A percentile compares a stretch with the other conserved stretches of the same genome.
These are phyloP conservation scores for Acanthochlamys bracteata DNA, from an alignment of 106 monocot species.

Conservation along the genomic window DNA sequence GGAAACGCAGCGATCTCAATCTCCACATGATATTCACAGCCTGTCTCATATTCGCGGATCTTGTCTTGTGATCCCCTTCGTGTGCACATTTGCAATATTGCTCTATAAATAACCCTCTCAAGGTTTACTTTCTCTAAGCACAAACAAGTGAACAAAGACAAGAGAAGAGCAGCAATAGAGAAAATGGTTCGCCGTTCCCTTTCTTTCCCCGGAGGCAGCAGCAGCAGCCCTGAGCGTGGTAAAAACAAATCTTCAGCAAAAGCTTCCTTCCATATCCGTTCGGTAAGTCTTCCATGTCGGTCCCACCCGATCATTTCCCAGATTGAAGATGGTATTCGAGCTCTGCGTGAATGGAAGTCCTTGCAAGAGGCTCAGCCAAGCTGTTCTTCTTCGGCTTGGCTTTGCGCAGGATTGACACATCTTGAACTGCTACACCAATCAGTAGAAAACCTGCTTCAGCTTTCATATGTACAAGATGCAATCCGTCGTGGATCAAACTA, in stretches of 20 bases:
- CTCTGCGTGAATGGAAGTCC: background rate
- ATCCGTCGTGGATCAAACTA: conserved; percentile 15
- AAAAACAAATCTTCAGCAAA: background rate
- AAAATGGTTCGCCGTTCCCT: too few relatives aligned
- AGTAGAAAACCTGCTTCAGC: conserved; percentile 47
- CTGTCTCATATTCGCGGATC: too few relatives aligned
- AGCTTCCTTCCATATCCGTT: conserved; percentile 6
- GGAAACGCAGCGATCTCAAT: too few relatives aligned
- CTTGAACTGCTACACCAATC: conserved; percentile 31
- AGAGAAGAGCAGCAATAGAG: too few relatives aligned
- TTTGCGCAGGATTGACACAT: background rate
- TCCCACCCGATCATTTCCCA: conserved; percentile 5
- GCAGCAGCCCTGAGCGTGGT: background rate
- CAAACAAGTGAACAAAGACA: too few relatives aligned
- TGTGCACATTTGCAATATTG: too few relatives aligned
- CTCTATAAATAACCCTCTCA: too few relatives aligned
- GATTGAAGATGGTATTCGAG: background rate
- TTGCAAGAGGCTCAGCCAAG: background rate
- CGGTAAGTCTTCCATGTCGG: conserved; percentile 4
- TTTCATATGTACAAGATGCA: conserved; percentile 36
- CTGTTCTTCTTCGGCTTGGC: background rate
- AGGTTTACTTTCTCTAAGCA: too few relatives aligned
- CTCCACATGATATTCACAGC: too few relatives aligned
- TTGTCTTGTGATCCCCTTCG: too few relatives aligned
- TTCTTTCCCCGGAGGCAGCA: background rate